Evolutionary conservation across 2,329 filamentous ascomycete genomes (phyloP).

Genomic region (Pseudocercospora cruenta): DNA sequence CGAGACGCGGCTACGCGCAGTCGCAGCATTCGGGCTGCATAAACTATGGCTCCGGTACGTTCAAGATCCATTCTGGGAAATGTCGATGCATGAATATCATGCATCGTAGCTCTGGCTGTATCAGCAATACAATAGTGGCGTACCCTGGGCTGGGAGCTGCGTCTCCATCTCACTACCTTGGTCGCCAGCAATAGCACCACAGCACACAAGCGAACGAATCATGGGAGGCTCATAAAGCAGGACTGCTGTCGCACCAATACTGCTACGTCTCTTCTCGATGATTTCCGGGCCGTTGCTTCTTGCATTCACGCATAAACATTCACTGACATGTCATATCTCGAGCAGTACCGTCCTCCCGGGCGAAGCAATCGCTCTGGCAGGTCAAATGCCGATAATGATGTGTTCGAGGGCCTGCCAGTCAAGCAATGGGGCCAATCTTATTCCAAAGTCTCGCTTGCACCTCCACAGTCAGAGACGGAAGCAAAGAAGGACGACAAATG

Average conservation of each 20-base stretch:
- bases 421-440: slow-evolving; percentile 76
- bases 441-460: slow-evolving; percentile 38
- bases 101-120: too few relatives aligned
- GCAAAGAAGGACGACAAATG: slow-evolving; percentile 62
- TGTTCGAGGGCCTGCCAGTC: slow-evolving; percentile 77
- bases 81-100: too few relatives aligned
- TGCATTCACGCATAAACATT: not conserved
- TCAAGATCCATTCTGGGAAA: not conserved
- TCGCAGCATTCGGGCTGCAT: too few relatives aligned
- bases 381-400: slow-evolving; percentile 65
- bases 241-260: too few relatives aligned
- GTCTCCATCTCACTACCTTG: not conserved
- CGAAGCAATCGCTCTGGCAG: slow-evolving; percentile 62
- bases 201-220: not conserved
- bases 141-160: not conserved
- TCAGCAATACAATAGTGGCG: too few relatives aligned
- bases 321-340: slow-evolving; percentile 27
- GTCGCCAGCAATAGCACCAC: not conserved
- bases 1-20: too few relatives aligned
- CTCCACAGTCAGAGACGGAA: slow-evolving; percentile 34
- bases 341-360: slow-evolving; percentile 60
- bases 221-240: not conserved
- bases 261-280: not conserved
- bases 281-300: not conserved
- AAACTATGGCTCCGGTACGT: not conserved